Base-by-base conservation (phyloP, 2,329 filamentous ascomycete genomes). In the Nannizzia gypsea region DNA sequence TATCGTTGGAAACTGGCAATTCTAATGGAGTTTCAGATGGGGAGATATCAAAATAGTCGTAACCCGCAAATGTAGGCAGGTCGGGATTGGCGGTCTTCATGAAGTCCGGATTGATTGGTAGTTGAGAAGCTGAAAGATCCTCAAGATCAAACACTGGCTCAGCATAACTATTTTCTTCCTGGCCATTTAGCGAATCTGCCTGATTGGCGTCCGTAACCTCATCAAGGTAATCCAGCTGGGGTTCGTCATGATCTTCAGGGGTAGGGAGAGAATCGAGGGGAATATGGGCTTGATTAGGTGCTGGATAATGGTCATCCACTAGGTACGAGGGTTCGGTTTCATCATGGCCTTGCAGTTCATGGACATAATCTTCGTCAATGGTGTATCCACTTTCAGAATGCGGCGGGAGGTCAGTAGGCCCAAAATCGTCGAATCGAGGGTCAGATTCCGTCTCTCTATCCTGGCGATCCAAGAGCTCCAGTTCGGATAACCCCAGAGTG, bases 51-150 rank as follows among this genome's bases (percentile, higher is more conserved):
- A 6, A 15, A 54, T 54, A 13, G 3, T 54, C 44, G 13, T 50
- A 22, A 24, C 26, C 44, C 44, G 26, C 24, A 11, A 20, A 6
- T 3, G 15, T 9, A 31, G 48, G 24, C 20, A 54, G 13, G 24
- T 54, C n/a, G 13, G 24, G n/a, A 13, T 31, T n/a, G 17, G 26
- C 4, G 24, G 24, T 13, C n/a, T 54, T 34, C n/a, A 34, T 34
- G 24, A 54, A 54, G 15, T 20, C 48, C n/a, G 48, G 48, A 17
- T 58, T 58, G 9, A 57, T 57, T n/a, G 55, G 55, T 28, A 57
- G 55, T 20, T 31, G 22, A 17, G 60, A 61, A 17, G 9, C 52
- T 6, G 55, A 31, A 20, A 61, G 60, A 17, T 54, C 26, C 26
- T 3, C 26, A 2, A n/a, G 17, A 13, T 11, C 26, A 34, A 54